Conservation (phyloP, 1,284 basidiomycete species). For the Pholiota adiposa region DNA sequence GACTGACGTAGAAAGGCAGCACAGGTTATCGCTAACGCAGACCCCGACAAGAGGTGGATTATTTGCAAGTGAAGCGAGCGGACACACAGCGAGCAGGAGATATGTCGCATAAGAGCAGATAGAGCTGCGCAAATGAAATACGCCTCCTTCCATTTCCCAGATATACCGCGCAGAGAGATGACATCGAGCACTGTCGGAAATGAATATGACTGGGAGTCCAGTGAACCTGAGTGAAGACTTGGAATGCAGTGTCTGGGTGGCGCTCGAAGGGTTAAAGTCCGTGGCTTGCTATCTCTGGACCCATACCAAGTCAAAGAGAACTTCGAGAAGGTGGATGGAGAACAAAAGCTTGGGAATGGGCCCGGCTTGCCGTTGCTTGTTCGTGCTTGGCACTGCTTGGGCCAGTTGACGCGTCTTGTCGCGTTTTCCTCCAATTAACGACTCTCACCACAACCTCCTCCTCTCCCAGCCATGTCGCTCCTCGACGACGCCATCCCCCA, state of each 20-base stretch:
- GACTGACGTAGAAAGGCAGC: not conserved
- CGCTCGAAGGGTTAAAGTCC: not conserved
- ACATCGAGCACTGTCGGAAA: not conserved
- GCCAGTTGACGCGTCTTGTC: conserved; percentile 28
- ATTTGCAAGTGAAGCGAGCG: not conserved
- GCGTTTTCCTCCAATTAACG: conserved; percentile 22
- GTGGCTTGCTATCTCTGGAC: not conserved
- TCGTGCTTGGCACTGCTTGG: conserved; percentile 18
- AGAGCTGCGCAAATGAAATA: not conserved
- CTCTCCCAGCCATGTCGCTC: conserved; percentile 53
- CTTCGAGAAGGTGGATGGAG: not conserved
- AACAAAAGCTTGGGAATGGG: not conserved
- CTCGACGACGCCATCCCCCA: conserved; percentile 61
- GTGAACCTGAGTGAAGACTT: not conserved
- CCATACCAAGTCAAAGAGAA: not conserved
- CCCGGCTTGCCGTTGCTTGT: conserved; percentile 8
- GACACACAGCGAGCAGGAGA: not conserved
- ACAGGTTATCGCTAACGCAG: not conserved
- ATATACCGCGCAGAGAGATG: not conserved
- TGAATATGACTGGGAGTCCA: not conserved
- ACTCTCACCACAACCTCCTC: conserved; percentile 14
- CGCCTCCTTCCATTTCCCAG: conserved; percentile 1
- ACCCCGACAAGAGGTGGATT: not conserved
- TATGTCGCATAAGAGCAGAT: not conserved
- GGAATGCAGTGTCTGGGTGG: not conserved